Evolutionary conservation across 2,329 filamentous ascomycete species (phyloP).

Genomic region (Fusarium oxysporum): DNA sequence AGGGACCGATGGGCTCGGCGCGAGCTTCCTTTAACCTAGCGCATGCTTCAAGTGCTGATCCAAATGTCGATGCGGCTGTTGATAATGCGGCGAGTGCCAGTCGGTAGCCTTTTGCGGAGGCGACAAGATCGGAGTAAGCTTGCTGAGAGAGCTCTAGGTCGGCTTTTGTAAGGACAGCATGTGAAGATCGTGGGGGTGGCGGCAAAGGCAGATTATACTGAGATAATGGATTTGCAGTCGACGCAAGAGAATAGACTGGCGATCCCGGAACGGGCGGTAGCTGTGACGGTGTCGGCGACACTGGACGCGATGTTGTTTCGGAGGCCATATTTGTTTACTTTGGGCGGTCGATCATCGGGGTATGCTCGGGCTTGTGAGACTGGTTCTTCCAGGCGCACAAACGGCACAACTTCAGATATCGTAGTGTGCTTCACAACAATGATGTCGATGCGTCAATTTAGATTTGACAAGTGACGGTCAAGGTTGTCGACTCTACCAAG

Average conservation of each 20-base stretch:
- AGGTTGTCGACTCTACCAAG: conserved; percentile 23
- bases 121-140: conserved; percentile 71
- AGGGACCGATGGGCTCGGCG: conserved; percentile 64
- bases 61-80: conserved; percentile 71
- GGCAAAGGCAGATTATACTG: conserved; percentile 70
- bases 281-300: conserved; percentile 66
- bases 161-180: conserved; percentile 70
- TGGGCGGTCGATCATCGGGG: conserved; percentile 24
- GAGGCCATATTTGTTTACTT: conserved; percentile 50
- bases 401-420: conserved; percentile 12
- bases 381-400: neutral
- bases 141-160: conserved; percentile 72
- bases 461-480: conserved; percentile 6
- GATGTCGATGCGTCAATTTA: conserved; percentile 4
- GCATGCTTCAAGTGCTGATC: conserved; percentile 73
- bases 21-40: conserved; percentile 76
- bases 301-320: conserved; percentile 50
- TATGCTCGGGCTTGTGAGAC: conserved; percentile 21
- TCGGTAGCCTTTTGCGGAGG: conserved; percentile 73
- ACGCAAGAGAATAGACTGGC: conserved; percentile 72
- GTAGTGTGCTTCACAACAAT: neutral
- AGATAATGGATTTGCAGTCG: conserved; percentile 70
- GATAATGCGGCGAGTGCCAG: conserved; percentile 71
- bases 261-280: conserved; percentile 71
- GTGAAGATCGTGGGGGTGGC: conserved; percentile 67